Evolutionary conservation across 2,329 filamentous ascomycete species (phyloP).

Genomic region (Myriosclerotinia duriaeana): DNA sequence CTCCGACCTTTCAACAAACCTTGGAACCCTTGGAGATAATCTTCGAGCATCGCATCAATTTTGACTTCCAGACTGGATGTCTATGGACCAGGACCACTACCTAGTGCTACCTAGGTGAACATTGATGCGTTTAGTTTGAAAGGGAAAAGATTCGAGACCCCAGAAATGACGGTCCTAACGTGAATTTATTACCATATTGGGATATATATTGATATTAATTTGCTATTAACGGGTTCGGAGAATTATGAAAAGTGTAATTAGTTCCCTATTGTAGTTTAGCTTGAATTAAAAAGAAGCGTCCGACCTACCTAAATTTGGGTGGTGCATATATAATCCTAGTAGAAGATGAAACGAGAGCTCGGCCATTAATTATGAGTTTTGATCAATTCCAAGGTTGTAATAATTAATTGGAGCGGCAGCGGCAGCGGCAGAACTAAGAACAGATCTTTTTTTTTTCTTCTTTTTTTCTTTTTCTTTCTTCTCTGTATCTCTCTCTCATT

Average conservation of each 20-base stretch:
- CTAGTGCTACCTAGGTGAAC: not conserved
- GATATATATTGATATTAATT: not conserved
- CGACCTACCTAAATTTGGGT: slow-evolving; percentile 11
- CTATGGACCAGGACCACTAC: too few relatives aligned
- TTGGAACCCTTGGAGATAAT: not conserved
- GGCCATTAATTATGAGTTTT: not conserved
- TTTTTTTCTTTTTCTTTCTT: not conserved
- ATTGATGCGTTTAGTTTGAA: too few relatives aligned
- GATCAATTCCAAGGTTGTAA: too few relatives aligned
- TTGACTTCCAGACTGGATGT: not conserved
- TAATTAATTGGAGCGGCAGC: not conserved
- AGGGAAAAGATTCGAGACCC: not conserved
- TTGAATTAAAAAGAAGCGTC: not conserved
- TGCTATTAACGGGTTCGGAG: slow-evolving; percentile 9
- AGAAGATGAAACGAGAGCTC: slow-evolving; percentile 23
- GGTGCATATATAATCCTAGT: slow-evolving; percentile 15
- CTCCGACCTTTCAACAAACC: not conserved
- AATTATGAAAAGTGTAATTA: not conserved
- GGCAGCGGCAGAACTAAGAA: not conserved
- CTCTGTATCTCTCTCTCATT: not conserved
- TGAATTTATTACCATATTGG: not conserved
- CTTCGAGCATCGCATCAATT: not conserved
- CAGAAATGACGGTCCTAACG: not conserved
- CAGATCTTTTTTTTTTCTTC: not conserved
- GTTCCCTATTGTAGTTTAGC: not conserved